Base-by-base conservation (phyloP, 192 early-diverging fungal species). In the Umbelopsis sp. region DNA sequence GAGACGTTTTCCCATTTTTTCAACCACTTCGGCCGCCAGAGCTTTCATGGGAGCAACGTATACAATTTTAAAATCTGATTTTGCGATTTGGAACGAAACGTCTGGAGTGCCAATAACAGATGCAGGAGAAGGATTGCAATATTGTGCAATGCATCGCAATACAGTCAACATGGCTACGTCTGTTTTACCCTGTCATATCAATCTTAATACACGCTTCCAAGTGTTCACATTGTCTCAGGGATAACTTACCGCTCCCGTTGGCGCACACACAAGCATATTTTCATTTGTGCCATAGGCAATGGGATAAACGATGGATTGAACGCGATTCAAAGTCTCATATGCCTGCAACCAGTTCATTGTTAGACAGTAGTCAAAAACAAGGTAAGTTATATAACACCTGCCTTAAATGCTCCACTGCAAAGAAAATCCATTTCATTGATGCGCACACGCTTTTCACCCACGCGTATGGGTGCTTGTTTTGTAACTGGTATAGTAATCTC, bases 31-130 rank as follows among this genome's bases (percentile, higher is more conserved):
- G 49, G 93, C 90, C n/a, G 98, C 97, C 66, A 99, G 83, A 9
- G 97, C 97, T 74, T 99, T 99, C 97, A 99, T 99, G 16, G 97
- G 97, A 13, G 97, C 97, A 81, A 99, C 91, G 81, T 99, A 99
- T 47, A 99, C 93, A 77, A 99, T 95, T 82, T 99, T 99, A 87
- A 99, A 99, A 23, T 95, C 92, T 49, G 92, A 89, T 74, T 89
- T 92, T 16, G 82, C 87, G 69, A 99, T 82, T 4, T 71, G 73
- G 21, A 61, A 61, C 12, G 27, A 30, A 16, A 61, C 4, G 18
- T 61, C 55, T 0, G 76, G 71, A 72, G 96, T 95, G 47, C 88
- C 72, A 46, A 91, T 86, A 55, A 97, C 89, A 3, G 78, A 68
- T n/a, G 92, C 93, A 6, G 90, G 89, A 7, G 79, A 78, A 6